A percentile compares a stretch with the other conserved stretches of the same genome.
phyloP scores from a whole-genome alignment of 192 early-diverging fungal genomes.

The Borealophlyctis nickersoniae region DNA sequence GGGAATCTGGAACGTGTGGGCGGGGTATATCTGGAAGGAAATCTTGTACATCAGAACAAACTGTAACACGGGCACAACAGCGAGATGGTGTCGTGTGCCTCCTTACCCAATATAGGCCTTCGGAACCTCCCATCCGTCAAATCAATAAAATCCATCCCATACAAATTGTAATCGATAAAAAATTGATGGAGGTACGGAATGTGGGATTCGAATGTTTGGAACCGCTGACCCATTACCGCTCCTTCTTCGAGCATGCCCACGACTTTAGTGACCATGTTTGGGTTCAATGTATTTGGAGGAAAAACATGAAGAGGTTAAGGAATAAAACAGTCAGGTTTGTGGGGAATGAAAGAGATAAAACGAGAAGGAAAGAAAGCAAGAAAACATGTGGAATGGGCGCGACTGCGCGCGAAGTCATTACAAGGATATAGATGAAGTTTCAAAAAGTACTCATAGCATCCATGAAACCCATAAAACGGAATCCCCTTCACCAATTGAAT shows the following conservation, averaged over 20 bases:
- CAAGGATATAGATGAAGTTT: conserved; percentile 63
- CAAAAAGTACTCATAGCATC: conserved; percentile 65
- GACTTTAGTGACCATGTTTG: conserved; percentile 51
- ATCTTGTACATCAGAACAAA: too few relatives aligned
- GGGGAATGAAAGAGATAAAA: not conserved
- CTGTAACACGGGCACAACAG: too few relatives aligned
- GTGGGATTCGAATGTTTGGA: conserved; percentile 80
- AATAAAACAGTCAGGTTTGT: conserved; percentile 5
- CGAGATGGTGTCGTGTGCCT: too few relatives aligned
- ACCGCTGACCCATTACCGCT: conserved; percentile 63
- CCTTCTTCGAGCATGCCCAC: conserved; percentile 68
- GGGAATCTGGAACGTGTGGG: too few relatives aligned
- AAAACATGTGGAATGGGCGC: too few relatives aligned
- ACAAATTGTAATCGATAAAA: conserved; percentile 80
- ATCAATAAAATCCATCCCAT: conserved; percentile 80
- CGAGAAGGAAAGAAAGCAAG: conserved; percentile 1
- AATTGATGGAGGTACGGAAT: conserved; percentile 82
- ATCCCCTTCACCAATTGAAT: conserved; percentile 73
- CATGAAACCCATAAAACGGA: conserved; percentile 85
- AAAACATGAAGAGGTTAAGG: conserved; percentile 7
- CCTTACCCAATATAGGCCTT: conserved; percentile 8
- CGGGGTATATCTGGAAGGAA: too few relatives aligned
- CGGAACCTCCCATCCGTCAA: conserved; percentile 47
- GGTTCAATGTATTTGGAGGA: conserved; percentile 43
- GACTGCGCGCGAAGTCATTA: too few relatives aligned